Conservation (phyloP, 129 eudicot species). For the Calendula officinalis region DNA sequence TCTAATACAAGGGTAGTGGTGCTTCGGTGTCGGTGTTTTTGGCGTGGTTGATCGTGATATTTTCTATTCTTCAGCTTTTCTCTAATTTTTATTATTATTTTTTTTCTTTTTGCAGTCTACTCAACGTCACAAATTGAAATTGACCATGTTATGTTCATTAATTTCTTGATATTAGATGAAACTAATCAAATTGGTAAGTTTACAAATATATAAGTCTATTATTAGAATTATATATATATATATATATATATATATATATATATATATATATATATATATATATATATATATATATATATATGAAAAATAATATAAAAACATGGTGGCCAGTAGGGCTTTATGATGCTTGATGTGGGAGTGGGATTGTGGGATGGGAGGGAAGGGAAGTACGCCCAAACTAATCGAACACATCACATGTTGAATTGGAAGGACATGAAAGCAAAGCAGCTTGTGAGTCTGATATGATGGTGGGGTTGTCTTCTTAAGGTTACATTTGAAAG, state of each 20-base stretch:
- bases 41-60: no score
- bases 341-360: slow-evolving; percentile 22
- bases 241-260: not conserved
- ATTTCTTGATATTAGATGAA: not conserved
- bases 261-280: not conserved
- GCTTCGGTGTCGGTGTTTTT: no score
- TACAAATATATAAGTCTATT: not conserved
- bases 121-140: no score
- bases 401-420: slow-evolving; percentile 35
- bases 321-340: not conserved
- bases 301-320: not conserved
- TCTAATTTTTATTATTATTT: no score
- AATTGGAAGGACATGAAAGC: slow-evolving; percentile 30
- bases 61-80: no score
- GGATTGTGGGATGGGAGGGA: slow-evolving; percentile 5
- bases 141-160: not conserved
- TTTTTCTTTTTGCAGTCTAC: no score
- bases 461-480: slow-evolving; percentile 29
- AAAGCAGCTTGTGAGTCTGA: slow-evolving; percentile 22
- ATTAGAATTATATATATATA: not conserved
- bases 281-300: not conserved
- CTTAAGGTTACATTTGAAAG: slow-evolving; percentile 9
- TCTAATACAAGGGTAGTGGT: no score
- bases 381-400: slow-evolving; percentile 14
- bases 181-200: not conserved